Evolutionary conservation across 2,329 filamentous ascomycete species (phyloP).

Genomic region (Capronia epimyces): DNA sequence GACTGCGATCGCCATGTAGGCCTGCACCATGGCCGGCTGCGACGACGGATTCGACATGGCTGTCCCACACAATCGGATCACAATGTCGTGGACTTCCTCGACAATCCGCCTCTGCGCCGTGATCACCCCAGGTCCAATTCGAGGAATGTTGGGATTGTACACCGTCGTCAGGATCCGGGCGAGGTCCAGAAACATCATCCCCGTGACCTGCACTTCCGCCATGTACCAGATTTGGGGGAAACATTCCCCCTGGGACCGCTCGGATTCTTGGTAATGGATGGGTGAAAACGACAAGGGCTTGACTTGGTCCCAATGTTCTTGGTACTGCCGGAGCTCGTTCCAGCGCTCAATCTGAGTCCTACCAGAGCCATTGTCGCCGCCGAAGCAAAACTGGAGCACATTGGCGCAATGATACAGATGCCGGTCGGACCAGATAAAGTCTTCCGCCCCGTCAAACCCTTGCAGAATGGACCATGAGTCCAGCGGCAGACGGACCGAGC

Average conservation of each 20-base stretch:
- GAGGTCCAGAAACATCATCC: conserved; percentile 28
- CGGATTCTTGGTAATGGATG: conserved; percentile 26
- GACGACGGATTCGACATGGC: conserved; percentile 53
- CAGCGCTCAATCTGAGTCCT: conserved; percentile 17
- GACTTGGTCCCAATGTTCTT: conserved; percentile 26
- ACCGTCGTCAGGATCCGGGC: conserved; percentile 30
- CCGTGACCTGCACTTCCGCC: conserved; percentile 29
- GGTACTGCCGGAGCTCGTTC: conserved; percentile 26
- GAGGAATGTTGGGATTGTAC: conserved; percentile 30
- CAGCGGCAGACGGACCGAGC: conserved; percentile 21
- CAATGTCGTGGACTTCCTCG: conserved; percentile 37
- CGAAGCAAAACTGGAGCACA: conserved; percentile 59
- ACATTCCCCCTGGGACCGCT: conserved; percentile 23
- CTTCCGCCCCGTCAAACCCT: conserved; percentile 26
- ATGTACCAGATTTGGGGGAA: conserved; percentile 32
- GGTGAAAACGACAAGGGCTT: conserved; percentile 28
- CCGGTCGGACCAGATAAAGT: conserved; percentile 44
- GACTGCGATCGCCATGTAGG: conserved; percentile 26
- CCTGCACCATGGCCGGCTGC: conserved; percentile 50
- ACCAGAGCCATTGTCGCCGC: conserved; percentile 22
- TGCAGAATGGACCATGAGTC: conserved; percentile 26
- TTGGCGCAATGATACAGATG: conserved; percentile 60
- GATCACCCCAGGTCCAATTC: conserved; percentile 27
- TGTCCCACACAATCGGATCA: conserved; percentile 55
- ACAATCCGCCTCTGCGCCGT: conserved; percentile 16